Evolutionary conservation across 108 stramenopile genomes (phyloP).

Genomic region (Nannochloropsis gaditana): DNA sequence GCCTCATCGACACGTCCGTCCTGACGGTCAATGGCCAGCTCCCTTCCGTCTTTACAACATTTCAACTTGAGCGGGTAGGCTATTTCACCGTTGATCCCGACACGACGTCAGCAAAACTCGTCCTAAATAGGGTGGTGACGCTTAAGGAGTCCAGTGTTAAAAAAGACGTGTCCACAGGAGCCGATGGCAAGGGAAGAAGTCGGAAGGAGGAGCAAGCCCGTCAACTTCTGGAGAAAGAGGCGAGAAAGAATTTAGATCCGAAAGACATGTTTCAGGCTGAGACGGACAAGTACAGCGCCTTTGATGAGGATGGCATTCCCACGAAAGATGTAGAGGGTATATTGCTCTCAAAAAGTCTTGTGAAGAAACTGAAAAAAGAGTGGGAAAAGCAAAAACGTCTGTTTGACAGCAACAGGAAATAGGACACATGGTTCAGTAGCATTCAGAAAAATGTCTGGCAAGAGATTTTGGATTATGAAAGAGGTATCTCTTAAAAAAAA

Average conservation of each 20-base stretch:
- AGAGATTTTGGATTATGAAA: too few relatives aligned
- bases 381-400: conserved; percentile 77
- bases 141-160: conserved; percentile 64
- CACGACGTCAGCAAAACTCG: conserved; percentile 68
- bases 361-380: conserved; percentile 87
- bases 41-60: conserved; percentile 65
- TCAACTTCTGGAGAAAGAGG: conserved; percentile 53
- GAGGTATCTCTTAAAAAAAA: too few relatives aligned
- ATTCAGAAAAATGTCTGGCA: too few relatives aligned
- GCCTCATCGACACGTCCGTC: conserved; percentile 34
- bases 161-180: conserved; percentile 22
- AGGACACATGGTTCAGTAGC: neutral
- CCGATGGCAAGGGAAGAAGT: conserved; percentile 35
- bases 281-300: conserved; percentile 53
- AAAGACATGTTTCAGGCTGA: conserved; percentile 48
- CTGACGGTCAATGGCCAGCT: conserved; percentile 48
- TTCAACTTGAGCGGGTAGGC: conserved; percentile 92
- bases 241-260: conserved; percentile 44
- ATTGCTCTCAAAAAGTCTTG: conserved; percentile 75
- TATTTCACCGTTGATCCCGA: conserved; percentile 93
- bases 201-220: conserved; percentile 52
- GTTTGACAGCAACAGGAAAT: conserved; percentile 41
- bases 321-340: conserved; percentile 75
- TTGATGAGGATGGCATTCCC: conserved; percentile 74
- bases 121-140: conserved; percentile 89